phyloP scores from a whole-genome alignment of 441 rosid species.

The Pelargonium australe region DNA sequence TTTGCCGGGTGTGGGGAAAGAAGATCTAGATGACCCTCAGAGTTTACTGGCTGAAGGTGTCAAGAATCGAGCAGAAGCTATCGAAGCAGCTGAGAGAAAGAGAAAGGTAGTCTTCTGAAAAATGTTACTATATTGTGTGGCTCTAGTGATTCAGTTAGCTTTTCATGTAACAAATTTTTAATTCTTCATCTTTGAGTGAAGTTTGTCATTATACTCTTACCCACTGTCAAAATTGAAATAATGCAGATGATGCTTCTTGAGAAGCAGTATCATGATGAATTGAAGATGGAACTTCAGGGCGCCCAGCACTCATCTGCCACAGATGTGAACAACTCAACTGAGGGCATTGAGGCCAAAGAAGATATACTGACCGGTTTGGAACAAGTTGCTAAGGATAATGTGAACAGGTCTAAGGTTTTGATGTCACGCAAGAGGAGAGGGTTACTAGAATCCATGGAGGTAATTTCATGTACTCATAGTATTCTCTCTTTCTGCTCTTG shows the following conservation, averaged over 20 bases:
- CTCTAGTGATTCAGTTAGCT: background rate
- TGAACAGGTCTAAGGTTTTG: constrained; percentile 28
- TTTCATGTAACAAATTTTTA: background rate
- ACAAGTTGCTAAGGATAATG: constrained; percentile 42
- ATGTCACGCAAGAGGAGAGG: constrained; percentile 68
- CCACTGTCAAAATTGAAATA: constrained; percentile 2
- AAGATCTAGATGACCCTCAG: constrained; percentile 71
- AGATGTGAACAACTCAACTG: constrained; percentile 22
- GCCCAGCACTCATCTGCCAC: constrained; percentile 16
- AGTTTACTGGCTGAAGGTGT: constrained; percentile 62
- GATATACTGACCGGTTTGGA: constrained; percentile 30
- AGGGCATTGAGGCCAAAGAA: constrained; percentile 27
- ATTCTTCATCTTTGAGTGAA: background rate
- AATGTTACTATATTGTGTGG: background rate
- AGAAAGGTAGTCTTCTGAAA: constrained; percentile 34
- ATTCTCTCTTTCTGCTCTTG: background rate
- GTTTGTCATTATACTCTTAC: background rate
- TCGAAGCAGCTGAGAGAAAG: constrained; percentile 62
- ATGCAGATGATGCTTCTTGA: constrained; percentile 61
- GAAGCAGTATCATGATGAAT: constrained; percentile 76
- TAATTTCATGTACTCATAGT: constrained; percentile 19
- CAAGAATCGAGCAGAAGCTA: constrained; percentile 67
- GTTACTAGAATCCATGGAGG: constrained; percentile 62
- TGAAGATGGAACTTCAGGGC: constrained; percentile 56
- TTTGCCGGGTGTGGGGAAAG: constrained; percentile 63